These are phyloP conservation scores for Boletus sp. DNA, from an alignment of 768 basidiomycete genomes.

Conservation along the genomic window DNA sequence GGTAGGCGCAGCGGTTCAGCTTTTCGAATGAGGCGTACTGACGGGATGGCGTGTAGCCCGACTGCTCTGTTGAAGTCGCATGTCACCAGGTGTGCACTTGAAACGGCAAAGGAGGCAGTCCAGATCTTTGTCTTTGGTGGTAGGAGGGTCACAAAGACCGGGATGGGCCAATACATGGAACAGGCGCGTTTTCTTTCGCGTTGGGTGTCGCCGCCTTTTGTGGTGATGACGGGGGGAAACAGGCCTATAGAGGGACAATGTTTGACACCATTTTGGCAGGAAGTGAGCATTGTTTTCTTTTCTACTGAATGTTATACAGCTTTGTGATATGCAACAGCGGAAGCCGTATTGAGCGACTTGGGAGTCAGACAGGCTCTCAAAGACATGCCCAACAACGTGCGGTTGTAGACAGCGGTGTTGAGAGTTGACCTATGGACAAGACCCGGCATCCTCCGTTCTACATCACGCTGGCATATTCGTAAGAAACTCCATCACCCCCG, in stretches of 20 bases:
- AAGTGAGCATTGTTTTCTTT: background rate
- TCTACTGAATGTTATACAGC: background rate
- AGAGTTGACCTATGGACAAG: background rate
- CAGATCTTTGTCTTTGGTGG: slow-evolving; percentile 54
- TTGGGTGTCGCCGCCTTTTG: slow-evolving; percentile 3
- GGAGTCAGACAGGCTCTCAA: slow-evolving; percentile 59
- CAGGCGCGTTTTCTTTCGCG: slow-evolving; percentile 46
- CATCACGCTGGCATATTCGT: background rate
- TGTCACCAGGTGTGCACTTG: slow-evolving; percentile 38
- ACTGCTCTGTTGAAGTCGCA: slow-evolving; percentile 60
- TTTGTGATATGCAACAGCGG: slow-evolving; percentile 33
- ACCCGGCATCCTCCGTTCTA: background rate
- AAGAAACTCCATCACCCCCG: slow-evolving; percentile 11
- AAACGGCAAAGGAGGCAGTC: background rate
- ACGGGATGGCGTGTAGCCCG: slow-evolving; percentile 29
- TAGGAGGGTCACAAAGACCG: slow-evolving; percentile 77
- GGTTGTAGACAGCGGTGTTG: slow-evolving; percentile 32
- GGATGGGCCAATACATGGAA: slow-evolving; percentile 77
- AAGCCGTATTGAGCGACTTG: slow-evolving; percentile 56
- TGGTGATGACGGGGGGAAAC: background rate
- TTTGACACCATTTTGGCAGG: slow-evolving; percentile 29
- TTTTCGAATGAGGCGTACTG: background rate
- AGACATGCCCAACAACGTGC: slow-evolving; percentile 49
- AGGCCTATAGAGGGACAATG: slow-evolving; percentile 21
- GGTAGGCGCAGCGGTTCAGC: slow-evolving; percentile 34